Evolutionary conservation across 129 eudicot species (phyloP), one percentile per base, ranked within the genome.

Genomic region (Saussurea involucrata): DNA sequence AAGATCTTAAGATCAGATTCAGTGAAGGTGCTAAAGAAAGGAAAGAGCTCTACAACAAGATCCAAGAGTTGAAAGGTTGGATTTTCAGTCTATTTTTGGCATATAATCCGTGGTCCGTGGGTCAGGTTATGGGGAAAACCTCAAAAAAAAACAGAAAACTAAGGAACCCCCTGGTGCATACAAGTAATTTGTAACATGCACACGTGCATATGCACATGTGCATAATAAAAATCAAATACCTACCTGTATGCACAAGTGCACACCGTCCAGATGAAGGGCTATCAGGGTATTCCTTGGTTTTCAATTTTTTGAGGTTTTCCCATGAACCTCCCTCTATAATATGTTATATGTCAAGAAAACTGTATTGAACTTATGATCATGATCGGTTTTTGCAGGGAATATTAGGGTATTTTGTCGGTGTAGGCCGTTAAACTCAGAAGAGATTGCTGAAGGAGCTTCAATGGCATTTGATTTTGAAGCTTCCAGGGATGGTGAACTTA

Each of bases 331-430:
- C n/a, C n/a, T n/a, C n/a, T n/a, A n/a, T n/a, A n/a, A n/a, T n/a
- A n/a, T 36, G 27, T 22, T 29, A 44, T 67, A 28, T 72, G 20
- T 36, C 55, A 12, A 32, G 25, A 58, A 80, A 63, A 25, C 24
- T 5, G 6, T 36, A 9, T 25, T 6, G 25, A 77, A 83, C 79
- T 76, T 53, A 81, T 40, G 77, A 57, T 32, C 10, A 49, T 63
- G 57, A 3, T 75, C 31, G 12, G 25, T 73, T 55, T 55, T 82
- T 82, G 69, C 78, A 91, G 98, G 98, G 44, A 94, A 91, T 81
- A 94, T 94, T 36, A 80, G 98, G 76, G 98, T 94, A 63, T 94
- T 94, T 58, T 94, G 98, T 75, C 90, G 98, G 42, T 94, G 98
- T 83, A 88, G 98, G 80, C 98, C 98, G 58, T 73, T 94, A 63